Evolutionary conservation across 1,284 basidiomycete genomes (phyloP).

Genomic region (Apiotrichum veenhuisii): DNA sequence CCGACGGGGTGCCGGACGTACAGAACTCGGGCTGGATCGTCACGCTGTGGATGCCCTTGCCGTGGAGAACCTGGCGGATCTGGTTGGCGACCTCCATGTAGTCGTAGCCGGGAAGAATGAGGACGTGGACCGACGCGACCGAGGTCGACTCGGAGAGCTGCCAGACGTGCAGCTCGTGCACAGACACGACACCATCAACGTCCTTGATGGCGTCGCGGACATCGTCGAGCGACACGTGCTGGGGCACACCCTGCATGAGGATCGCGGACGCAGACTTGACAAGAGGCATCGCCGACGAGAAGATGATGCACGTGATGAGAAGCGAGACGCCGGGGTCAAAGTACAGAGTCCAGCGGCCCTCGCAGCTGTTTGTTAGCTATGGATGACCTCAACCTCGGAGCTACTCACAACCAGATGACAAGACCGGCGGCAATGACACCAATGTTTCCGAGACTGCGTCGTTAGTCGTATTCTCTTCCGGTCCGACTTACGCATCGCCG

Average conservation of each 20-base stretch:
- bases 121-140: constrained; percentile 93
- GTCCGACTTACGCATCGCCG: constrained; percentile 68
- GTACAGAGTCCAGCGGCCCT: constrained; percentile 65
- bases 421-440: constrained; percentile 95
- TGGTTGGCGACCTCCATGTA: constrained; percentile 87
- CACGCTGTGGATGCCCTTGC: constrained; percentile 88
- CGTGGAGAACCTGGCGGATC: constrained; percentile 77
- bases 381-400: background rate
- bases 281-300: constrained; percentile 88
- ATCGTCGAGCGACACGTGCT: constrained; percentile 79
- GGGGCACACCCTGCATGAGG: constrained; percentile 91
- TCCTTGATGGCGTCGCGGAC: constrained; percentile 73
- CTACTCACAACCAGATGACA: constrained; percentile 71
- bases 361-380: constrained; percentile 22
- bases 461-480: background rate
- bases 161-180: constrained; percentile 97
- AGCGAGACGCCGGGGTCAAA: constrained; percentile 92
- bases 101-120: constrained; percentile 69
- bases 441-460: constrained; percentile 74
- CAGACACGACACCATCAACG: constrained; percentile 81
- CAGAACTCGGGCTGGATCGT: constrained; percentile 63
- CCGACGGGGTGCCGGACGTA: constrained; percentile 19
- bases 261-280: constrained; percentile 95
- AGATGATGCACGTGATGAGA: constrained; percentile 94
- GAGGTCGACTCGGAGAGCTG: constrained; percentile 84